Base-by-base conservation (phyloP, 495 filamentous ascomycete species). In the Corynascus novoguineensis region DNA sequence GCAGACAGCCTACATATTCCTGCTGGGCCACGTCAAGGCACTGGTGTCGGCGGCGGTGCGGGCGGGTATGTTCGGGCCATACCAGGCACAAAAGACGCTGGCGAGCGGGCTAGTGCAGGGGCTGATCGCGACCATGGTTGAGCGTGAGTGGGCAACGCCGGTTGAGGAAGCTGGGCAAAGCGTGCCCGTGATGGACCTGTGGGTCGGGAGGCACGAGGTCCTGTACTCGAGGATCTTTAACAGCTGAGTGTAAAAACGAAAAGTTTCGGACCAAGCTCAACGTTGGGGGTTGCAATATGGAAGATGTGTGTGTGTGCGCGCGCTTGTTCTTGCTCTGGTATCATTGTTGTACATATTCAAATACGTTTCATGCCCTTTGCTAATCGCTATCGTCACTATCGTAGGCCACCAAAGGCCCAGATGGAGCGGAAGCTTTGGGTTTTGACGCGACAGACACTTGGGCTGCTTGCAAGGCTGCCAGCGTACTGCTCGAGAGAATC, bases 181-280 rank as follows among this genome's bases (percentile, higher is more conserved):
- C 25, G 87, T 92, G 37, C 90, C 92, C 8, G 83, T 86, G 17
- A 81, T 97, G 77, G 93, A 98, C 80, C 66, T 98, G 42, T 98
- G 92, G 90, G 77, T 95, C 55, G 93, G 95, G 11, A 82, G 93
- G 68, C 93, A 98, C 73, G 93, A 98, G 77, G 69, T 96, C 68
- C 71, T 98, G 37, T 98, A 98, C 73, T 95, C 89, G 60, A 84
- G 93, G 68, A 97, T 98, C 49, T 98, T 98, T 64, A 97, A 98
- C 68, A 80, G 78, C 52, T 82, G 53, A 68, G n/a, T 12, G 14
- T 34, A 21, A 24, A 10, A 44, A 19, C 12, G 9, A 38, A 15
- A n/a, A 4, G 5, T 41, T 41, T 41, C 9, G 5, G 34, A n/a
- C n/a, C n/a, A n/a, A n/a, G n/a, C n/a, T n/a, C n/a, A n/a, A n/a